Conservation (phyloP, 2,329 filamentous ascomycete species). For the Cladosporium sp. region DNA sequence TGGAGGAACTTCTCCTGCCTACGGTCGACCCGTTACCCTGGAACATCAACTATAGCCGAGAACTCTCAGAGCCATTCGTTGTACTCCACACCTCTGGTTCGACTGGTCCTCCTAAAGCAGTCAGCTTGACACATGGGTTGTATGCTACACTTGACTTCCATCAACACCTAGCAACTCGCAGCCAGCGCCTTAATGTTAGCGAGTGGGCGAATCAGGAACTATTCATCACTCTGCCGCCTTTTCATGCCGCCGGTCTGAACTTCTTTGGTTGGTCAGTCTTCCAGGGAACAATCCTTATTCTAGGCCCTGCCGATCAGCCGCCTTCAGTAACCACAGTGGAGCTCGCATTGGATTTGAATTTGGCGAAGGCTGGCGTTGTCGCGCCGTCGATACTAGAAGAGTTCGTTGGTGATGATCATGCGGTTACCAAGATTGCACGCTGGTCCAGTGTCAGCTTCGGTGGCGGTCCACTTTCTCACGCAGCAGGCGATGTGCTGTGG, state of each 20-base stretch:
- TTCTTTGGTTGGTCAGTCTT: conserved; percentile 21
- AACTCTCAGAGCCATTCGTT: conserved; percentile 7
- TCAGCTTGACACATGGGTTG: conserved; percentile 15
- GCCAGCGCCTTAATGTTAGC: neutral
- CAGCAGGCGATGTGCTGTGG: conserved; percentile 17
- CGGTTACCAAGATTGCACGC: conserved; percentile 9
- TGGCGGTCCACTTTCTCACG: conserved; percentile 19
- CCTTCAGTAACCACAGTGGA: conserved; percentile 17
- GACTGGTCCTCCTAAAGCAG: conserved; percentile 25
- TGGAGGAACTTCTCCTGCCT: neutral
- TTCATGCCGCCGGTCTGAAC: conserved; percentile 22
- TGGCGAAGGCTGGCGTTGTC: conserved; percentile 17
- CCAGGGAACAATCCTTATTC: conserved; percentile 18
- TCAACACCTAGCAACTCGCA: conserved; percentile 18
- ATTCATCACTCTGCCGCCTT: conserved; percentile 20
- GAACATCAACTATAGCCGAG: neutral
- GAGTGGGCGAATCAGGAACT: conserved; percentile 16
- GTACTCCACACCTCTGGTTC: conserved; percentile 27
- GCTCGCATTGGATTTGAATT: conserved; percentile 14
- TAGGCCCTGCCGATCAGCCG: conserved; percentile 20
- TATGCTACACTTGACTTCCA: conserved; percentile 14
- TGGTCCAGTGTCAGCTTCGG: conserved; percentile 21
- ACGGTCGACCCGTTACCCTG: neutral
- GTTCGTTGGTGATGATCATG: conserved; percentile 2
- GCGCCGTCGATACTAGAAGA: conserved; percentile 21